Conservation (phyloP, 1,284 basidiomycete species). For the Phlebopus sp. region DNA sequence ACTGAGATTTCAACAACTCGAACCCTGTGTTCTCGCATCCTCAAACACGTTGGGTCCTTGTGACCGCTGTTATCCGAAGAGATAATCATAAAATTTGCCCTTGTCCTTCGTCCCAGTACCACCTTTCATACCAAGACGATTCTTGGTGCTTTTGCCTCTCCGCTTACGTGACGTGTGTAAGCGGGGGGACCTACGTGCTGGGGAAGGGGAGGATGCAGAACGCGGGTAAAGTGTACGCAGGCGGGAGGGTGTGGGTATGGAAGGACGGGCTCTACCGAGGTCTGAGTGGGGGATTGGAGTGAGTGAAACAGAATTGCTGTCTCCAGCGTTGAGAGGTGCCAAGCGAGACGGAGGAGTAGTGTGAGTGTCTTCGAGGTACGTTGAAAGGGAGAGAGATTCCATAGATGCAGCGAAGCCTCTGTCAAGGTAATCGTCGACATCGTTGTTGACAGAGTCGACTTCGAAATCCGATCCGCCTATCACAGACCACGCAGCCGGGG, state of each 20-base stretch:
- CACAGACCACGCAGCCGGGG: conserved; percentile 24
- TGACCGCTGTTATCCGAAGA: conserved; percentile 33
- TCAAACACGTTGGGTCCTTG: neutral
- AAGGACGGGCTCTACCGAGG: neutral
- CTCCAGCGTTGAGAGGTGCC: too few relatives aligned
- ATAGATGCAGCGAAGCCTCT: conserved; percentile 31
- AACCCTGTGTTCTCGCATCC: neutral
- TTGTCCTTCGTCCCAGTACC: conserved; percentile 14
- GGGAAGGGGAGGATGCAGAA: conserved; percentile 42
- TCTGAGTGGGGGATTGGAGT: too few relatives aligned
- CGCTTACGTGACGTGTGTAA: neutral
- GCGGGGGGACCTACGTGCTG: conserved; percentile 29
- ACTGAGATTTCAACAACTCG: too few relatives aligned
- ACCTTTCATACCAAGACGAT: conserved; percentile 12
- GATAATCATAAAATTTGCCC: conserved; percentile 39
- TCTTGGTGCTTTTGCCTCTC: conserved; percentile 16
- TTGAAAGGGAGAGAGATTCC: conserved; percentile 31
- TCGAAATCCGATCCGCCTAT: conserved; percentile 13
- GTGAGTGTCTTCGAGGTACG: neutral
- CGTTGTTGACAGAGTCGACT: conserved; percentile 9
- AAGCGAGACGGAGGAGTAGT: neutral
- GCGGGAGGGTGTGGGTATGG: conserved; percentile 9
- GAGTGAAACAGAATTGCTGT: too few relatives aligned
- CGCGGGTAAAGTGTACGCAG: conserved; percentile 19
- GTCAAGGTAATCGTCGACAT: conserved; percentile 17